These are phyloP conservation scores for Myrica gale DNA, from an alignment of 306 rosid genomes.

Conservation along the genomic window DNA sequence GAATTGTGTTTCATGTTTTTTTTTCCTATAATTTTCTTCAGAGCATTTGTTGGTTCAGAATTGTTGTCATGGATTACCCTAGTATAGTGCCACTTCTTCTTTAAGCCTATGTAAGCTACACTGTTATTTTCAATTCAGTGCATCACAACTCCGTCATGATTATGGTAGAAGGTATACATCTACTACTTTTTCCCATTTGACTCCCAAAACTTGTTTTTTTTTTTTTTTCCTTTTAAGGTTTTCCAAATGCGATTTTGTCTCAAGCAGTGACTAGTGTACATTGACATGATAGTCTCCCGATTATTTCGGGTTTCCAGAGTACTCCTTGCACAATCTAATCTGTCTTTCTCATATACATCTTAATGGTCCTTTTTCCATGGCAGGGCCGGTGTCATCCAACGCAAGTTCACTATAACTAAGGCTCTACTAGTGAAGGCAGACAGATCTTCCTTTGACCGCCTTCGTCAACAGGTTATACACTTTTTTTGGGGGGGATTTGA, in stretches of 20 bases:
- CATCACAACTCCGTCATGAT: not conserved
- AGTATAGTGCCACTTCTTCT: not conserved
- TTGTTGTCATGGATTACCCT: constrained; percentile 1
- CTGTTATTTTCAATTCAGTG: not conserved
- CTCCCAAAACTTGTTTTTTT: not conserved
- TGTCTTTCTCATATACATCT: not conserved
- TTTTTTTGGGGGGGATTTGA: constrained; percentile 2
- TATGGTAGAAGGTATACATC: not conserved
- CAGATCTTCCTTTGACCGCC: constrained; percentile 78
- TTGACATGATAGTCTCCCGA: not conserved
- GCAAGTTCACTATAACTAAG: constrained; percentile 73
- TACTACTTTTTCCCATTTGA: not conserved
- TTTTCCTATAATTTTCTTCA: not conserved
- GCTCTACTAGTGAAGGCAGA: constrained; percentile 84
- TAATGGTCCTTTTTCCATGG: constrained; percentile 14
- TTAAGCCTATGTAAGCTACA: not conserved
- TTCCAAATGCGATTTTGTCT: not conserved
- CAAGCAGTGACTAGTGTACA: not conserved
- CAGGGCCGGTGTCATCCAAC: constrained; percentile 78
- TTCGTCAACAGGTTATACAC: constrained; percentile 67
- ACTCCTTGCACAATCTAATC: not conserved
- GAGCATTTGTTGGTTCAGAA: not conserved
- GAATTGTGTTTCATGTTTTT: constrained; percentile 6
- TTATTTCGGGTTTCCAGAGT: not conserved
- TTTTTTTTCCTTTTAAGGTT: not conserved